phyloP scores from a whole-genome alignment of 2,329 filamentous ascomycete species.

The Dactylonectria estremocensis region DNA sequence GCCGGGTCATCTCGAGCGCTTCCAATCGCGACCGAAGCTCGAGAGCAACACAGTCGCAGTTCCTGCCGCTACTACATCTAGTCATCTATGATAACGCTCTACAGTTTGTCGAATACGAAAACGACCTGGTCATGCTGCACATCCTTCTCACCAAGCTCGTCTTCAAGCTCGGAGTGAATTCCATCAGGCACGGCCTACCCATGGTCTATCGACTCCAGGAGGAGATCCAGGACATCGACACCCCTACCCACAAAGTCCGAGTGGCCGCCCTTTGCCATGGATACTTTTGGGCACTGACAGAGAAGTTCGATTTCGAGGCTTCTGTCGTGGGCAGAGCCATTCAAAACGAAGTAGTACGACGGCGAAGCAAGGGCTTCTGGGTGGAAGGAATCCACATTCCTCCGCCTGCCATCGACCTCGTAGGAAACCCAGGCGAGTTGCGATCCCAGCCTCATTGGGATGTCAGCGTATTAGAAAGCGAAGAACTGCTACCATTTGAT shows the following conservation, averaged over 20 bases:
- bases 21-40: constrained; percentile 72
- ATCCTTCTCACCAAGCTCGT: constrained; percentile 83
- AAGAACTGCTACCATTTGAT: constrained; percentile 82
- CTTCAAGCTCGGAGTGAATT: constrained; percentile 85
- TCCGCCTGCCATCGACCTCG: constrained; percentile 73
- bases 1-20: constrained; percentile 79
- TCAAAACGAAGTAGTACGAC: constrained; percentile 81
- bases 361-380: constrained; percentile 85
- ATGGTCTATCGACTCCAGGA: constrained; percentile 94
- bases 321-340: constrained; percentile 80
- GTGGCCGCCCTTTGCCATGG: constrained; percentile 89
- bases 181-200: constrained; percentile 82
- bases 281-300: constrained; percentile 86
- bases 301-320: constrained; percentile 83
- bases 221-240: constrained; percentile 78
- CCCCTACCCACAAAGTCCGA: constrained; percentile 80
- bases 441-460: constrained; percentile 63
- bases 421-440: constrained; percentile 68
- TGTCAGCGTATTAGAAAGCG: constrained; percentile 70
- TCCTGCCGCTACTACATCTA: constrained; percentile 86
- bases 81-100: constrained; percentile 91
- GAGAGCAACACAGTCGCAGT: constrained; percentile 73
- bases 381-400: constrained; percentile 81
- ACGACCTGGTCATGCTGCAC: constrained; percentile 84
- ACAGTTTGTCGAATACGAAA: constrained; percentile 79